phyloP scores from a whole-genome alignment of 73 alveolate species.

The Paramecium pentaurelia region DNA sequence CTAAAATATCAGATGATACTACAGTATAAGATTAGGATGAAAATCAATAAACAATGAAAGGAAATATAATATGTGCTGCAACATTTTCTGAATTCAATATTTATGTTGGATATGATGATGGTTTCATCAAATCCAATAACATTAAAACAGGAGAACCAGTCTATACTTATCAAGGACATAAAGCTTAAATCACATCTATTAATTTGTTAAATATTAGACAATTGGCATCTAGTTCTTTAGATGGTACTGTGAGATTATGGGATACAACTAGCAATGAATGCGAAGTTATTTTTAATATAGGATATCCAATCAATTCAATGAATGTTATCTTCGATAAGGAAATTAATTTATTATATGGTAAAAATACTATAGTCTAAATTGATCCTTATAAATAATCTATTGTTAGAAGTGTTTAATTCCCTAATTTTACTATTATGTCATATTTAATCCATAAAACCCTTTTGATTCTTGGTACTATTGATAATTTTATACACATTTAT shows the following conservation, averaged over 20 bases:
- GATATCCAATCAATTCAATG: conserved; percentile 24
- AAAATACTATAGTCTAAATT: conserved; percentile 1
- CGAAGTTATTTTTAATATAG: conserved; percentile 32
- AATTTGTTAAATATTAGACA: conserved; percentile 69
- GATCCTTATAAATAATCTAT: conserved; percentile 6
- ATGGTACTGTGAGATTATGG: conserved; percentile 93
- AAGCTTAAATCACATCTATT: conserved; percentile 56
- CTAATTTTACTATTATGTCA: conserved; percentile 9
- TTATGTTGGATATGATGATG: conserved; percentile 83
- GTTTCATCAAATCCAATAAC: conserved; percentile 74
- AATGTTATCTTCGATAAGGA: neutral
- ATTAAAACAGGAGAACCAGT: conserved; percentile 64
- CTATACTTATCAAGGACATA: conserved; percentile 71
- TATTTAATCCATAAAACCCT: neutral
- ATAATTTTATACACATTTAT: conserved; percentile 5
- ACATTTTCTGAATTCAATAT: conserved; percentile 64
- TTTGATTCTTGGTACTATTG: conserved; percentile 17
- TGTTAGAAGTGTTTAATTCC: conserved; percentile 18
- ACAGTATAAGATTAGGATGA: conserved; percentile 48
- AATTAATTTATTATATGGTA: neutral
- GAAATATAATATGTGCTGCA: conserved; percentile 38
- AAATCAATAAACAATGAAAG: conserved; percentile 17
- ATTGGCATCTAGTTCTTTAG: conserved; percentile 85
- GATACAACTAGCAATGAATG: conserved; percentile 61
- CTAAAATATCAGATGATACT: conserved; percentile 17